Evolutionary conservation across 1,284 basidiomycete species (phyloP).

Genomic region (Sporisorium reilianum): DNA sequence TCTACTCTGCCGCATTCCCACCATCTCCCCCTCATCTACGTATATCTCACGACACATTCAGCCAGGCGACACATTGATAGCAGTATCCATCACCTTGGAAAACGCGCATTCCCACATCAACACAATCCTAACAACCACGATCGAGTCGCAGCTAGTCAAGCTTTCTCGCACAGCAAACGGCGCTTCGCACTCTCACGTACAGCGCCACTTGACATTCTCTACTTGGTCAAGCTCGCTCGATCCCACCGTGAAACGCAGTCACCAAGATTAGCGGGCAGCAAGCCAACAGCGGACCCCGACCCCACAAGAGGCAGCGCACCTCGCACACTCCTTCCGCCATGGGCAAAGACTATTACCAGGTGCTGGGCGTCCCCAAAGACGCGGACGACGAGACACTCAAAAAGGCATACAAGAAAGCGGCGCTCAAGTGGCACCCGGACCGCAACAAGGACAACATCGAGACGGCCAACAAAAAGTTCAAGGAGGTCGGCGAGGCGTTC

Average conservation of each 20-base stretch:
- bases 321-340: constrained; percentile 33
- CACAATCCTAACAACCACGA: not conserved
- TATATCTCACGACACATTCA: not conserved
- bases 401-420: constrained; percentile 70
- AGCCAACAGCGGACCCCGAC: constrained; percentile 10
- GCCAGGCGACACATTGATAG: not conserved
- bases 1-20: too few relatives aligned
- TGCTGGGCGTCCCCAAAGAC: constrained; percentile 64
- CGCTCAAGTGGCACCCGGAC: constrained; percentile 92
- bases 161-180: not conserved
- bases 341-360: constrained; percentile 69
- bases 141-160: not conserved
- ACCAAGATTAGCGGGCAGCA: constrained; percentile 19
- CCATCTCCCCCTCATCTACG: not conserved
- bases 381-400: constrained; percentile 67
- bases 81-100: too few relatives aligned
- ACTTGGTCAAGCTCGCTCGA: too few relatives aligned
- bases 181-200: not conserved
- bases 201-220: not conserved
- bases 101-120: not conserved
- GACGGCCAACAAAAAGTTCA: constrained; percentile 86
- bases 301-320: constrained; percentile 40
- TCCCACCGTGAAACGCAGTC: not conserved
- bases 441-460: constrained; percentile 84
- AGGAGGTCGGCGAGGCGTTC: constrained; percentile 96